Evolutionary conservation across 2,329 filamentous ascomycete genomes (phyloP).

Genomic region (Pleomassaria siparia): DNA sequence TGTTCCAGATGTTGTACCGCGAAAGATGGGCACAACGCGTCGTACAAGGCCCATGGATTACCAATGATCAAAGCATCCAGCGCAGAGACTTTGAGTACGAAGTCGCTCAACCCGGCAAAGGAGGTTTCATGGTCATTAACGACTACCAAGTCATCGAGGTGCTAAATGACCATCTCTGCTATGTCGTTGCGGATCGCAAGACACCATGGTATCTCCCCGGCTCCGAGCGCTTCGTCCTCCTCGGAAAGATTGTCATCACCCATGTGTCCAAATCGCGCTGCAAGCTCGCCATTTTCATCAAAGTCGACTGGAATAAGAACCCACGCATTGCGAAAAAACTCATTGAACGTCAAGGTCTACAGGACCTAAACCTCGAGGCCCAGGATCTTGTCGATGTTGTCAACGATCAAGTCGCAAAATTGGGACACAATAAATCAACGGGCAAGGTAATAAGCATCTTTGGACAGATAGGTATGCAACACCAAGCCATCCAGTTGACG

Average conservation of each 20-base stretch:
- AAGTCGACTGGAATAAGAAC: conserved; percentile 78
- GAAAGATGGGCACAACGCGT: conserved; percentile 60
- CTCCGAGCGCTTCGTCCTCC: conserved; percentile 73
- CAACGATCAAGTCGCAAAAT: conserved; percentile 73
- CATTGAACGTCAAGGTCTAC: conserved; percentile 67
- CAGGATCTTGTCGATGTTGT: conserved; percentile 74
- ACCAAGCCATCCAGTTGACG: conserved; percentile 56
- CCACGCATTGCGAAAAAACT: conserved; percentile 48
- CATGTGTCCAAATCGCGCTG: conserved; percentile 89
- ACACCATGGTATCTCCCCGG: conserved; percentile 84
- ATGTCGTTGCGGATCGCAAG: conserved; percentile 65
- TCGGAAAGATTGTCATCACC: conserved; percentile 91
- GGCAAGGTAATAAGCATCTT: conserved; percentile 79
- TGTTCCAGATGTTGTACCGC: conserved; percentile 89
- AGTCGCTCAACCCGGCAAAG: conserved; percentile 56
- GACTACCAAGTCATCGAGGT: conserved; percentile 86
- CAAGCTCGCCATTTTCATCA: conserved; percentile 84
- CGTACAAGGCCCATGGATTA: conserved; percentile 81
- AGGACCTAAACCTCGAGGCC: conserved; percentile 72
- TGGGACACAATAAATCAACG: conserved; percentile 73
- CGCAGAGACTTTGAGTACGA: conserved; percentile 80
- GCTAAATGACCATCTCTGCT: conserved; percentile 60
- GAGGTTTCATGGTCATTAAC: conserved; percentile 54
- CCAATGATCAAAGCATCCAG: conserved; percentile 69
- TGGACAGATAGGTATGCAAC: conserved; percentile 71